Base-by-base conservation (phyloP, 208 protist species). In the Crithidia fasciculata region DNA sequence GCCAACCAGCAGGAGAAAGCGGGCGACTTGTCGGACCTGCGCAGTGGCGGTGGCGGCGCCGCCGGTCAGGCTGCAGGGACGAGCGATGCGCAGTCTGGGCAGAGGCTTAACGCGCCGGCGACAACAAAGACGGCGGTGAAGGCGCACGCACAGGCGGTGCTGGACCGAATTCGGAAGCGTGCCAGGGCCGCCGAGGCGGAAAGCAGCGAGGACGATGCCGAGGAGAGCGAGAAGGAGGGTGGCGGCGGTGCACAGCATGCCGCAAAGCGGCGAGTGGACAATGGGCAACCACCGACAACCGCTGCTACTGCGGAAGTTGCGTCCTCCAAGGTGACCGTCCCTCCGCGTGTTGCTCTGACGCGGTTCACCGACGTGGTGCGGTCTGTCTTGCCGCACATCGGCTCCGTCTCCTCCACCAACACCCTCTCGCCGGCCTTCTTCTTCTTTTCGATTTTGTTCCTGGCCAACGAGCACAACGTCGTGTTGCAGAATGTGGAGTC, bases 361-460 rank as follows among this genome's bases (percentile, higher is more conserved):
- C 79, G 69, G 54, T 93, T 96, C 66, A 95, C 82, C 69, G 83
- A 95, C 18, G 82, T 94, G 13, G 88, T 95, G 39, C 52, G 76
- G 57, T 58, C 65, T 7, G 59, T 95, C n/a, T 79, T 96, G 4
- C 92, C 91, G 19, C 73, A 82, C 10, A 79, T 97, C 37, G 54
- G 82, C 5, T 69, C 66, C 39, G 82, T 97, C 57, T 93, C 86
- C 18, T 85, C 90, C 4, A 90, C 88, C 18, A 89, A 90, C 64
- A 92, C 86, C 13, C 74, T 97, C 3, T 97, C 93, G 4, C 93
- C 93, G 5, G 93, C 93, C 37, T 97, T 97, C 65, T 92, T 97
- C 65, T 97, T 96, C 85, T 97, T 97, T 58, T 97, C 89, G 7
- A 88, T 97, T 52, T 74, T 97, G 2, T 97, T 97, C 64, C 70